Percentiles rank a stretch among this genome's conserved stretches.
Conservation (phyloP, 1,284 basidiomycete species). For the Rhodotorula sp. region DNA sequence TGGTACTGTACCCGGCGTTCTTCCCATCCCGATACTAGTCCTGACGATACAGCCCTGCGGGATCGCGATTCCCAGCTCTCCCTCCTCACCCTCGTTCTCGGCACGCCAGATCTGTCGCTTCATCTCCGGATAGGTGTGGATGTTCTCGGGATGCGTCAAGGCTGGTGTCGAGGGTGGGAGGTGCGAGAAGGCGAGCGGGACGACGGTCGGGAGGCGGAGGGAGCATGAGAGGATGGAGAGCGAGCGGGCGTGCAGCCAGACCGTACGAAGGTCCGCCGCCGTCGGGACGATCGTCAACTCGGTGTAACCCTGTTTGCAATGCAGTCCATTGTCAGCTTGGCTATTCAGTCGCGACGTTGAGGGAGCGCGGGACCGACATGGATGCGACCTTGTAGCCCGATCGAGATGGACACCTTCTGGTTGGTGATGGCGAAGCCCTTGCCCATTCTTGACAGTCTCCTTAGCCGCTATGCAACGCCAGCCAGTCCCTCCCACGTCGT, state of each 20-base stretch:
- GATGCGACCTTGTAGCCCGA: constrained; percentile 36
- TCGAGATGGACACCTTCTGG: constrained; percentile 35
- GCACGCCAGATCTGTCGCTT: constrained; percentile 90
- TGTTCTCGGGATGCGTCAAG: constrained; percentile 66
- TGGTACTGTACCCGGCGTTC: constrained; percentile 1
- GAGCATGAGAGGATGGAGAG: constrained; percentile 61
- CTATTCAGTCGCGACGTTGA: background rate
- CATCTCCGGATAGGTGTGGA: constrained; percentile 86
- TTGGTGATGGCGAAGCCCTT: constrained; percentile 38
- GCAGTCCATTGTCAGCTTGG: background rate
- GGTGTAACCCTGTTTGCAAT: constrained; percentile 69
- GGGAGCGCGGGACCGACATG: constrained; percentile 12
- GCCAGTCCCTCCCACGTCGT: too few species aligned
- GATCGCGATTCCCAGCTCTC: constrained; percentile 87
- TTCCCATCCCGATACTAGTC: constrained; percentile 3
- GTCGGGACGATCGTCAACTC: constrained; percentile 82
- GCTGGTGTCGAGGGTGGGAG: constrained; percentile 59
- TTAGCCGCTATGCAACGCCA: too few species aligned
- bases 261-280: constrained; percentile 68
- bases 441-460: constrained; percentile 32
- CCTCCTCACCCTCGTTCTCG: constrained; percentile 83
- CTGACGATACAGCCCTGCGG: constrained; percentile 60
- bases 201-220: constrained; percentile 46
- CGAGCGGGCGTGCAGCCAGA: constrained; percentile 81
- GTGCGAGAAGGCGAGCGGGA: constrained; percentile 57